These are phyloP conservation scores for Luzula sylvatica DNA, from an alignment of 176 grass and related monocot genomes.

Conservation along the genomic window DNA sequence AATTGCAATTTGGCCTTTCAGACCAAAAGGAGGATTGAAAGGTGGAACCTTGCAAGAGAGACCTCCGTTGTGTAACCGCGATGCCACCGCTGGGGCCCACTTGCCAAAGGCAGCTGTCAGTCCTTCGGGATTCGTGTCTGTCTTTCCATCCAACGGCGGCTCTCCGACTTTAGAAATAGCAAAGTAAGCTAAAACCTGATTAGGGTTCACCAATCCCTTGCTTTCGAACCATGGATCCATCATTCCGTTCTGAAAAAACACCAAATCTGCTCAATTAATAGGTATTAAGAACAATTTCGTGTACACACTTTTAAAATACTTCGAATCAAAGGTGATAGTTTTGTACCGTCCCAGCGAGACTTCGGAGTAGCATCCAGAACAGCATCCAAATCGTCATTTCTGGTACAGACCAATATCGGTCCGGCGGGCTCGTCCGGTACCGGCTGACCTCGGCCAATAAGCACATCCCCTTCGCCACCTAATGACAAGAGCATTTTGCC, in stretches of 20 bases:
- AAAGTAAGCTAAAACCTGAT: constrained; percentile 90
- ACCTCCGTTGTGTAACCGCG: constrained; percentile 48
- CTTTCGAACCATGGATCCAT: constrained; percentile 87
- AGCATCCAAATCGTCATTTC: constrained; percentile 88
- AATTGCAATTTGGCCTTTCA: not conserved
- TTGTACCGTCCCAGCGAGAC: constrained; percentile 68
- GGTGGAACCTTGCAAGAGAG: constrained; percentile 99
- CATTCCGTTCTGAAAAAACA: constrained; percentile 99
- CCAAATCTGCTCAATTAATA: constrained; percentile 75
- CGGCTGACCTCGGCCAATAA: constrained; percentile 55
- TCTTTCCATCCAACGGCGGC: constrained; percentile 82
- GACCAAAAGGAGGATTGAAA: too few relatives aligned
- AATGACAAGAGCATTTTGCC: constrained; percentile 52
- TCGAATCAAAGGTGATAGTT: not conserved
- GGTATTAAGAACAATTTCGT: not conserved
- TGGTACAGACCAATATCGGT: constrained; percentile 75
- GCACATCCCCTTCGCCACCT: constrained; percentile 42
- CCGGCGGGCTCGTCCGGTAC: constrained; percentile 40
- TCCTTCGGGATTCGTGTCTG: constrained; percentile 79
- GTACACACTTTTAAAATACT: not conserved
- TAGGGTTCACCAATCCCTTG: constrained; percentile 66
- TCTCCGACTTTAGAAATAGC: constrained; percentile 79
- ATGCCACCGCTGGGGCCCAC: constrained; percentile 61
- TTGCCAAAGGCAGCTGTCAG: constrained; percentile 74
- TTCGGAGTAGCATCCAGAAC: constrained; percentile 69